Percentiles rank a stretch among this genome's conserved stretches.
These are phyloP conservation scores for Brassica nigra DNA, from an alignment of 345 rosid species.

Conservation along the genomic window DNA sequence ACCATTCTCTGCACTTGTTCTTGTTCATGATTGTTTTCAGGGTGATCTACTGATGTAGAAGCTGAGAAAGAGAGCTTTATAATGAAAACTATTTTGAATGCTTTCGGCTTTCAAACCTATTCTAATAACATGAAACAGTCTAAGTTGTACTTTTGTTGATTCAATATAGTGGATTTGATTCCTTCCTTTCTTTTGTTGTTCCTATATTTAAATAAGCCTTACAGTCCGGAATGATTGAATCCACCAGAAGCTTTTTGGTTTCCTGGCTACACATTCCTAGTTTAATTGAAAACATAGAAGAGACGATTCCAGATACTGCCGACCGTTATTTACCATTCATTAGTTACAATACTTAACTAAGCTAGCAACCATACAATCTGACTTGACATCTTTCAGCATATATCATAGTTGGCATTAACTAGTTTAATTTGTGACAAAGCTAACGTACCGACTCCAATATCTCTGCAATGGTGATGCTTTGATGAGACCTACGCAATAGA, in stretches of 20 bases:
- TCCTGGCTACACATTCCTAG: background rate
- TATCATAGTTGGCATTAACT: background rate
- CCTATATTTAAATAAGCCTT: background rate
- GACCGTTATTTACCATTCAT: background rate
- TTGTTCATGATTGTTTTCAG: conserved; percentile 21
- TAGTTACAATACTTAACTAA: too few species aligned
- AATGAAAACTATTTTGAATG: conserved; percentile 16
- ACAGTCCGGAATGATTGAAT: background rate
- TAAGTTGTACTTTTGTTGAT: conserved; percentile 23
- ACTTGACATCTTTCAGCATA: too few species aligned
- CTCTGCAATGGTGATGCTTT: background rate
- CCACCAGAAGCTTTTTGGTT: background rate
- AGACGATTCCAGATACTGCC: background rate
- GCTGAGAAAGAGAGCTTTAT: background rate
- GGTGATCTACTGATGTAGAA: conserved; percentile 26
- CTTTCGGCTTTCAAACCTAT: conserved; percentile 12
- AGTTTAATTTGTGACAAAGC: background rate
- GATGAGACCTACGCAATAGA: conserved; percentile 6
- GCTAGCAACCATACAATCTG: too few species aligned
- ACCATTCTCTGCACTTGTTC: background rate
- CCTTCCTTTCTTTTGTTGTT: background rate
- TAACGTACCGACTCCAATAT: background rate
- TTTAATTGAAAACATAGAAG: background rate
- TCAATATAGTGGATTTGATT: background rate
- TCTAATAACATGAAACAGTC: conserved; percentile 25